These are phyloP conservation scores for Yamadazyma jaroonii DNA, from an alignment of 1,139 yeast species.

Conservation along the genomic window DNA sequence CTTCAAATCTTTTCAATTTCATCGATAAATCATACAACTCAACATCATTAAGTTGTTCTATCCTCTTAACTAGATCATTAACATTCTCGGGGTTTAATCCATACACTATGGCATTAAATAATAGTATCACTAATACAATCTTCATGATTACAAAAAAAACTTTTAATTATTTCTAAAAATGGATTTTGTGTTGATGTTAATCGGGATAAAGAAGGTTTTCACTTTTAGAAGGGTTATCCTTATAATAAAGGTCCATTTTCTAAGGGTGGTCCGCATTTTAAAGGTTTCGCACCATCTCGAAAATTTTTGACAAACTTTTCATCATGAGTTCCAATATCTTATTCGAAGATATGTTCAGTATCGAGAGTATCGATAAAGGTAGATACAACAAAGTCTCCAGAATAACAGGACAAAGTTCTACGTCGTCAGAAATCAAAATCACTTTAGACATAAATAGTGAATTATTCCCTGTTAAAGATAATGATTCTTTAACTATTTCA, in stretches of 20 bases:
- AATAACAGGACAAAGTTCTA: constrained; percentile 82
- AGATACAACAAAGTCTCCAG: constrained; percentile 93
- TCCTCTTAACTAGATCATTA: too few species aligned
- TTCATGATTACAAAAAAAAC: too few species aligned
- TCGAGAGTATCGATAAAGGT: constrained; percentile 82
- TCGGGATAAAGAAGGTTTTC: neutral
- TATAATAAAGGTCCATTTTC: neutral
- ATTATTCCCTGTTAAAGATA: constrained; percentile 77
- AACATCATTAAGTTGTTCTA: too few species aligned
- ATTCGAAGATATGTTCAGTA: constrained; percentile 90
- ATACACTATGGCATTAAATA: too few species aligned
- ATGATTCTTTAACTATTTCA: constrained; percentile 84
- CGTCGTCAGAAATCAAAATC: constrained; percentile 78
- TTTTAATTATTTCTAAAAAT: constrained; percentile 1
- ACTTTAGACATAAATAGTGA: constrained; percentile 92
- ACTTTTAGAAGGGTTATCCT: neutral
- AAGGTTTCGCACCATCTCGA: constrained; percentile 5
- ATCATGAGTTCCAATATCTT: constrained; percentile 48
- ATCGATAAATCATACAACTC: neutral
- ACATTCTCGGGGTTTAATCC: too few species aligned
- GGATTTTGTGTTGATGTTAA: constrained; percentile 1
- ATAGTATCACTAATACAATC: too few species aligned
- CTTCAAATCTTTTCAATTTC: neutral
- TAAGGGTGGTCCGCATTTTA: neutral
- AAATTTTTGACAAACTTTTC: constrained; percentile 1